A percentile compares a stretch with the other conserved stretches of the same genome.
phyloP scores from a whole-genome alignment of 768 basidiomycete genomes.

The Auricularia heimuer region DNA sequence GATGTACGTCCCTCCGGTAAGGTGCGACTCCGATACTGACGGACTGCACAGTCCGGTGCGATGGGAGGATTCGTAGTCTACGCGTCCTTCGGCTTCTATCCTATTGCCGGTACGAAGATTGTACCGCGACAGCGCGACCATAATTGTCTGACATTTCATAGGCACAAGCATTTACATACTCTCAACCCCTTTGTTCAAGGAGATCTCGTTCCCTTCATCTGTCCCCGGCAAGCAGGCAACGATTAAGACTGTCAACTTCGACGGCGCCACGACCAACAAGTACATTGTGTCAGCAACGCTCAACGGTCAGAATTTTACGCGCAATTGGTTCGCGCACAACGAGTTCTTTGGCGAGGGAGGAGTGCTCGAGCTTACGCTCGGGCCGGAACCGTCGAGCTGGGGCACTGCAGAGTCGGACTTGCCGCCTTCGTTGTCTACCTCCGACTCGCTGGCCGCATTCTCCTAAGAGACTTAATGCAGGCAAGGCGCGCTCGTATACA shows the following conservation, averaged over 20 bases:
- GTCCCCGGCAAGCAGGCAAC: conserved; percentile 8
- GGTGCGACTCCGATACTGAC: not conserved
- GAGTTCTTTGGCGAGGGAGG: conserved; percentile 11
- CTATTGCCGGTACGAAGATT: conserved; percentile 8
- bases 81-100: conserved; percentile 11
- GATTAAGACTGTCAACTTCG: conserved; percentile 10
- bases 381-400: conserved; percentile 7
- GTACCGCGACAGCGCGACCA: too few species aligned
- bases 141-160: not conserved
- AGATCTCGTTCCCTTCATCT: conserved; percentile 8
- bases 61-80: conserved; percentile 12
- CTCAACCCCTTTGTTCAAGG: conserved; percentile 12
- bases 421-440: conserved; percentile 7
- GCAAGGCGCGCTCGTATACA: too few species aligned
- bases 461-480: not conserved
- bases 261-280: conserved; percentile 9
- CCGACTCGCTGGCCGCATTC: not conserved
- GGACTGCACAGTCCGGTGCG: conserved; percentile 4
- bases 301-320: conserved; percentile 10
- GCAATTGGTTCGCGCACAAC: conserved; percentile 12
- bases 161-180: conserved; percentile 9
- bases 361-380: conserved; percentile 12
- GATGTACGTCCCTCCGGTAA: conserved; percentile 5
- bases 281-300: conserved; percentile 13
- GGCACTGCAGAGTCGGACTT: conserved; percentile 10